Percentiles rank a stretch among this genome's conserved stretches.
These are phyloP conservation scores for Barnettozyma wickerhamii DNA, from an alignment of 805 yeast species.

Conservation along the genomic window DNA sequence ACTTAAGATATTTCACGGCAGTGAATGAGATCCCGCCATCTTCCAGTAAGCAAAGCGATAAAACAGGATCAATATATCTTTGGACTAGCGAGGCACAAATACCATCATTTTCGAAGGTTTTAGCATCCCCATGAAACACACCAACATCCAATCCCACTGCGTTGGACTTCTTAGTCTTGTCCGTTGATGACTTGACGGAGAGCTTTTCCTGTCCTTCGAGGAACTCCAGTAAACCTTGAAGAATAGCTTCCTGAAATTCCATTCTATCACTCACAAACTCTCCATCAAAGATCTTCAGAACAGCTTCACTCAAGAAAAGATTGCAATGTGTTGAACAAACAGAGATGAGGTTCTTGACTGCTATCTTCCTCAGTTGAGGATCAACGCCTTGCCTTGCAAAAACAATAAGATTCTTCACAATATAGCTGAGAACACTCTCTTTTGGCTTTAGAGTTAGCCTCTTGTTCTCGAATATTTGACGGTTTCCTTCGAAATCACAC, in stretches of 20 bases:
- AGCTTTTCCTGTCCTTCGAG: conserved; percentile 51
- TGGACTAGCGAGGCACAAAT: conserved; percentile 72
- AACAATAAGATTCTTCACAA: conserved; percentile 53
- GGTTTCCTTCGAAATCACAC: conserved; percentile 53
- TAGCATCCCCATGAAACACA: conserved; percentile 51
- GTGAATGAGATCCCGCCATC: conserved; percentile 42
- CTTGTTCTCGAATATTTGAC: conserved; percentile 33
- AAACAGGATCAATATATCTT: conserved; percentile 46
- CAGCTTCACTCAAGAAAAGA: conserved; percentile 54
- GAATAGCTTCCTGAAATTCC: conserved; percentile 45
- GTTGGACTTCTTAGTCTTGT: conserved; percentile 32
- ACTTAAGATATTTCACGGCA: conserved; percentile 51
- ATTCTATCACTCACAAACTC: conserved; percentile 38
- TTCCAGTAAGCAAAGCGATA: conserved; percentile 44
- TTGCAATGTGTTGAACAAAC: conserved; percentile 63
- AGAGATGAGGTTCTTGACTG: conserved; percentile 53
- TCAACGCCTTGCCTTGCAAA: conserved; percentile 39
- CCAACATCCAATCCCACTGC: conserved; percentile 33
- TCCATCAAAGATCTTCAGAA: conserved; percentile 47
- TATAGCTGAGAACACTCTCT: conserved; percentile 54
- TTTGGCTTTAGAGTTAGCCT: conserved; percentile 41
- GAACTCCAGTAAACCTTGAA: conserved; percentile 56
- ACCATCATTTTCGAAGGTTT: conserved; percentile 54
- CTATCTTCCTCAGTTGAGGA: conserved; percentile 41
- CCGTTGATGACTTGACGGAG: conserved; percentile 37